These are phyloP conservation scores for Podospora bellae-mahoneyi DNA, from an alignment of 495 filamentous ascomycete genomes.

Conservation along the genomic window DNA sequence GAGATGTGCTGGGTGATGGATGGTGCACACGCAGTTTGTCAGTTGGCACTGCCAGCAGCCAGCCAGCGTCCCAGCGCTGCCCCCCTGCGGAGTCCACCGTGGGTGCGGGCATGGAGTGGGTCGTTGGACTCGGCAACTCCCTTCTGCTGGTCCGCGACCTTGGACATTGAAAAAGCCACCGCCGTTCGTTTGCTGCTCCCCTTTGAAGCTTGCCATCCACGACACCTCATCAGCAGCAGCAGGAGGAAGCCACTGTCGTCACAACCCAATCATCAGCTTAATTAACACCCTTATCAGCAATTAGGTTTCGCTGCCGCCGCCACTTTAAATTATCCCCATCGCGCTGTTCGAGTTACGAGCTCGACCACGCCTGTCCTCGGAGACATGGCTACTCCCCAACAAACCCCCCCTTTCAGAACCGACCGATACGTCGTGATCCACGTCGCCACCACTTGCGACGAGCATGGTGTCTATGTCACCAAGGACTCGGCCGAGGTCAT, in stretches of 20 bases:
- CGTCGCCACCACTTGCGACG: conserved; percentile 97
- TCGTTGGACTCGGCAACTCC: background rate
- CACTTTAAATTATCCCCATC: background rate
- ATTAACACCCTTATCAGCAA: background rate
- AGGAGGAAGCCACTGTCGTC: background rate
- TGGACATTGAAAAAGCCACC: background rate
- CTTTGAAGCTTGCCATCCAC: background rate
- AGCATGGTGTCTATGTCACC: conserved; percentile 98
- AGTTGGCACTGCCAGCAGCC: background rate
- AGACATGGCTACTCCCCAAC: conserved; percentile 43
- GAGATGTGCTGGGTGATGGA: no score
- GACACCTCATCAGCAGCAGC: background rate
- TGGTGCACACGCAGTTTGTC: no score
- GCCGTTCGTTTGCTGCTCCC: background rate
- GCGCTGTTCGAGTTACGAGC: background rate
- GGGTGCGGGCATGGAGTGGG: background rate
- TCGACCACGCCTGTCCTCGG: conserved; percentile 14
- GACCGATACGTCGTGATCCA: conserved; percentile 97
- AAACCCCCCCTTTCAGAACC: conserved; percentile 56
- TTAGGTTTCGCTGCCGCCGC: background rate
- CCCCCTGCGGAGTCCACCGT: background rate
- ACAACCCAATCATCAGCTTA: background rate
- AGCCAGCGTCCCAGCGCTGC: background rate
- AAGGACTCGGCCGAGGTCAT: conserved; percentile 99
- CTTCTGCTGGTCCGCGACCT: background rate